Evolutionary conservation across 2,329 filamentous ascomycete genomes (phyloP).

Genomic region (Beauveria medogensis): DNA sequence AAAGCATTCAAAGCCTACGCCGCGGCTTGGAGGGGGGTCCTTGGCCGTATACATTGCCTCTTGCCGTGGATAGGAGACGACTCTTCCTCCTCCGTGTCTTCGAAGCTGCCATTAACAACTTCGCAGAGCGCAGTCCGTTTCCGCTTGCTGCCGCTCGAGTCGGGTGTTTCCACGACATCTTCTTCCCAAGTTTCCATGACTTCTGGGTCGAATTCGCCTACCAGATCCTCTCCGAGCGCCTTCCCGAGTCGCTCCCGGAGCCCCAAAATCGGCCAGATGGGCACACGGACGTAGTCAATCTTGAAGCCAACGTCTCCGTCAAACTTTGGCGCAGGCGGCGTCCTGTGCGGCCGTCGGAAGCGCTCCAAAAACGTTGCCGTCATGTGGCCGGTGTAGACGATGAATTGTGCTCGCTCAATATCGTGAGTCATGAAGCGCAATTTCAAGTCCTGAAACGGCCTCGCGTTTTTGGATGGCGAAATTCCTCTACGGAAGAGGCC

Average conservation of each 20-base stretch:
- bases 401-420: slow-evolving; percentile 38
- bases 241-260: slow-evolving; percentile 47
- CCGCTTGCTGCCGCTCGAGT: slow-evolving; percentile 27
- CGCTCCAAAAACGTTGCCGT: slow-evolving; percentile 40
- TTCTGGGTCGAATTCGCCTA: slow-evolving; percentile 32
- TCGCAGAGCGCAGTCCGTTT: slow-evolving; percentile 30
- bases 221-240: slow-evolving; percentile 43
- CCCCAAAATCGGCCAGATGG: slow-evolving; percentile 47
- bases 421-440: slow-evolving; percentile 45
- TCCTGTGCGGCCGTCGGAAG: slow-evolving; percentile 40
- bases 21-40: neutral
- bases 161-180: slow-evolving; percentile 21
- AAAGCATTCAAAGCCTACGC: neutral
- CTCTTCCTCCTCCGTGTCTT: slow-evolving; percentile 27
- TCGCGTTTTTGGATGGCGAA: slow-evolving; percentile 18
- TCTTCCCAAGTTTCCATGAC: slow-evolving; percentile 40
- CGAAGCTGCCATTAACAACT: slow-evolving; percentile 33
- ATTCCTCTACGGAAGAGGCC: slow-evolving; percentile 17
- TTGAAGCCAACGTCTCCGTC: slow-evolving; percentile 28
- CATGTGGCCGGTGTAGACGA: slow-evolving; percentile 45
- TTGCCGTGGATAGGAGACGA: slow-evolving; percentile 21
- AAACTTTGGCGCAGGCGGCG: slow-evolving; percentile 21
- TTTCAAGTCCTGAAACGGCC: slow-evolving; percentile 38
- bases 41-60: slow-evolving; percentile 24
- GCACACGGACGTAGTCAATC: slow-evolving; percentile 41